Conservation (phyloP, 129 eudicot genomes). For the Saposhnikovia divaricata region DNA sequence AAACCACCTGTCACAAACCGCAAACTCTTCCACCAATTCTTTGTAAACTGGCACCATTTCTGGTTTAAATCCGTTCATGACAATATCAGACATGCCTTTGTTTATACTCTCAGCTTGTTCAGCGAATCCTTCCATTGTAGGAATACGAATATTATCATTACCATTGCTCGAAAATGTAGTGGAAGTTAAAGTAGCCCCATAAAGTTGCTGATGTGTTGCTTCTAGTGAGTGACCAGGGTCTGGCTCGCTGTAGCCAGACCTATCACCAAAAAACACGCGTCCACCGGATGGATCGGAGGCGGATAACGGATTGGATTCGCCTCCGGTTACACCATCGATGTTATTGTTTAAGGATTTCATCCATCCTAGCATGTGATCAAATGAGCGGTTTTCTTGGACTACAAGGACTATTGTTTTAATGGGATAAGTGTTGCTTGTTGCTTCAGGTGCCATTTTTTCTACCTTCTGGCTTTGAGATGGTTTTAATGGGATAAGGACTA, state of each 20-base stretch:
- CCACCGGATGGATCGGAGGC: conserved; percentile 24
- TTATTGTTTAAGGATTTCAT: conserved; percentile 54
- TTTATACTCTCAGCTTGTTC: conserved; percentile 63
- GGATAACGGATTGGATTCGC: conserved; percentile 46
- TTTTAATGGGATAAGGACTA: no score
- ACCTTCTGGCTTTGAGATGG: neutral
- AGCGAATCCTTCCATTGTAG: conserved; percentile 78
- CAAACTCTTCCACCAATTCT: conserved; percentile 59
- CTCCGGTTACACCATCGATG: conserved; percentile 46
- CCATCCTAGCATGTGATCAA: conserved; percentile 61
- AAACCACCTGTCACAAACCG: conserved; percentile 90
- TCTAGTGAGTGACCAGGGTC: conserved; percentile 94
- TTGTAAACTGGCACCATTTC: conserved; percentile 70
- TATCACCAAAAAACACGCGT: conserved; percentile 42
- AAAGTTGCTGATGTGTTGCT: conserved; percentile 60
- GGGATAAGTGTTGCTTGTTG: conserved; percentile 13
- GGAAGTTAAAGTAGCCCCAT: conserved; percentile 44
- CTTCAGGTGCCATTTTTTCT: conserved; percentile 9
- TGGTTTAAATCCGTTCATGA: conserved; percentile 82
- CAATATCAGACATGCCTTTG: conserved; percentile 50
- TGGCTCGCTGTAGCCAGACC: conserved; percentile 56
- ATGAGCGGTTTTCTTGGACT: conserved; percentile 66
- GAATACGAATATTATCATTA: conserved; percentile 12
- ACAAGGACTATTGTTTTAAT: conserved; percentile 50
- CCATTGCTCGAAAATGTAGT: conserved; percentile 10